phyloP scores from a whole-genome alignment of 495 filamentous ascomycete species.

The Tuber microsphaerosporum region DNA sequence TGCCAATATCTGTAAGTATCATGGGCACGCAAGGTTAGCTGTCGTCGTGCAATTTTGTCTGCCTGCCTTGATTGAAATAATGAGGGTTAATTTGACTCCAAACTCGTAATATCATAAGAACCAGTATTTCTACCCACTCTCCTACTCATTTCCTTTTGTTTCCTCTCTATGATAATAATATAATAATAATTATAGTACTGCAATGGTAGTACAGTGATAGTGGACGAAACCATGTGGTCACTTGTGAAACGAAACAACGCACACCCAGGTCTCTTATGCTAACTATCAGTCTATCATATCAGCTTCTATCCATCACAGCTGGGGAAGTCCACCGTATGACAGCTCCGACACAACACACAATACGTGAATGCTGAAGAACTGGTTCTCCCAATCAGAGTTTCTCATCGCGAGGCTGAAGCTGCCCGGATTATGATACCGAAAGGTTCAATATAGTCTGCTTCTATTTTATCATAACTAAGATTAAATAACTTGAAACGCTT shows the following conservation, averaged over 20 bases:
- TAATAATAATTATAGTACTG: not conserved
- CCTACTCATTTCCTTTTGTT: not conserved
- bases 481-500: not conserved
- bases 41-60: not conserved
- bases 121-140: not conserved
- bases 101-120: not conserved
- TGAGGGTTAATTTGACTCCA: not conserved
- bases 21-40: not conserved
- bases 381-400: not conserved
- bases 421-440: not conserved
- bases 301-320: not conserved
- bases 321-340: not conserved
- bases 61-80: not conserved
- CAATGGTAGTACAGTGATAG: not conserved
- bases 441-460: not conserved
- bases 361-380: not conserved
- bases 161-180: not conserved
- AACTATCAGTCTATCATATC: not conserved
- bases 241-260: not conserved
- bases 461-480: not conserved
- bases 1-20: not conserved
- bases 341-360: not conserved
- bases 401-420: not conserved
- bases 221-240: not conserved
- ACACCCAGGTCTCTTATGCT: not conserved